Evolutionary conservation across 306 rosid genomes (phyloP), one percentile per base, ranked within the genome.

Genomic region (Acacia crassicarpa): DNA sequence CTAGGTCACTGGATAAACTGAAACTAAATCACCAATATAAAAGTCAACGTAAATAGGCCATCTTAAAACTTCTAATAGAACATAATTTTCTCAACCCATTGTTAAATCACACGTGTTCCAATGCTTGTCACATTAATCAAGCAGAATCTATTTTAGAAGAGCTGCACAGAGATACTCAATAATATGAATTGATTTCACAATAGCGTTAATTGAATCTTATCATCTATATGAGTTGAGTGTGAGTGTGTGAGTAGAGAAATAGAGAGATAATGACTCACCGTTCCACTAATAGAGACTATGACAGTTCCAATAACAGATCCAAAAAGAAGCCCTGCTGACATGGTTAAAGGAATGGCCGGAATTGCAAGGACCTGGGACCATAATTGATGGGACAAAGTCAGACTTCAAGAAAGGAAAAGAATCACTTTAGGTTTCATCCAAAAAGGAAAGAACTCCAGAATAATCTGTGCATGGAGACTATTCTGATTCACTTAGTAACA

Each of bases 321-420:
- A 83, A 95, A 95, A 79, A 95, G 93, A 79, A 95, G 98, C 70
- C 99, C 99, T 59, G 98, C 98, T 79, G 99, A 92, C 97, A 95
- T 84, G 82, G 99, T 95, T 82, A 95, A 81, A 48, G 98, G 98
- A 87, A 93, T 82, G 76, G 97, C 99, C 67, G 98, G 99, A 88
- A 95, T 93, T 9, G 99, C 98, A 86, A 93, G 96, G 80, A 95
- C 81, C 99, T 95, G 90, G 22, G 30, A 82, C 43, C 83, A 84
- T 16, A 85, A 41, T 43, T 80, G 72, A 76, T 38, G 69, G 69
- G 45, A 22, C 79, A 75, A 53, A 63, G 84, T 89, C 71, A 86
- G 83, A 49, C 45, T 62, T 38, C 44, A 83, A 68, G 40, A 58
- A n/a, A 20, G 33, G 32, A 70, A 22, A 45, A 71, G 58, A 71